Evolutionary conservation across 768 basidiomycete species (phyloP).

Genomic region (Lentinula aciculospora): DNA sequence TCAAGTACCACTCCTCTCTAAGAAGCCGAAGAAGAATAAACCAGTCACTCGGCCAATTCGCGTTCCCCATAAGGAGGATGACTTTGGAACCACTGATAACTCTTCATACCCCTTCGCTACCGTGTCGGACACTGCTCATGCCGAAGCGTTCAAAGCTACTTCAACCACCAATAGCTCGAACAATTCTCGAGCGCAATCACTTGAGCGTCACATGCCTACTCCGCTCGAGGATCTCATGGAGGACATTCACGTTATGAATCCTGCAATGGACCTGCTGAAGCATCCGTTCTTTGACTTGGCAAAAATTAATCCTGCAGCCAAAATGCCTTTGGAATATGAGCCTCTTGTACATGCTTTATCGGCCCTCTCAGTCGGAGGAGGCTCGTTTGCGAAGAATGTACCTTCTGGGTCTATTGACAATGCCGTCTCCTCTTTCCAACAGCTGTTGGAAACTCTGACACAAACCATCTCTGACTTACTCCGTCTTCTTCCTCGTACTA

Average conservation of each 20-base stretch:
- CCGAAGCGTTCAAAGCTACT: slow-evolving; percentile 24
- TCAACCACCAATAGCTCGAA: slow-evolving; percentile 44
- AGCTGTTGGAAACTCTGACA: slow-evolving; percentile 80
- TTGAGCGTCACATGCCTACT: slow-evolving; percentile 44
- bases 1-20: slow-evolving; percentile 74
- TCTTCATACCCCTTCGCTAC: slow-evolving; percentile 38
- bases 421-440: slow-evolving; percentile 86
- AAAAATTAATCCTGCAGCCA: slow-evolving; percentile 69
- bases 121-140: slow-evolving; percentile 37
- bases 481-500: slow-evolving; percentile 79
- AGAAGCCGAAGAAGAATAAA: slow-evolving; percentile 80
- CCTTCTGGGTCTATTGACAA: slow-evolving; percentile 88
- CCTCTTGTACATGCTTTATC: slow-evolving; percentile 84
- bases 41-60: slow-evolving; percentile 54
- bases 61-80: slow-evolving; percentile 53
- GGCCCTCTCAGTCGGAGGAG: slow-evolving; percentile 79
- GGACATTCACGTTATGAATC: slow-evolving; percentile 57
- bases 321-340: slow-evolving; percentile 79
- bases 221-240: slow-evolving; percentile 62
- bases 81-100: slow-evolving; percentile 31
- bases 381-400: slow-evolving; percentile 78
- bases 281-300: slow-evolving; percentile 73
- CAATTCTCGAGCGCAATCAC: slow-evolving; percentile 56
- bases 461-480: slow-evolving; percentile 87
- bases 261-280: slow-evolving; percentile 57